These are phyloP conservation scores for Citrullus mucosospermus DNA, from an alignment of 306 rosid species.

Conservation along the genomic window DNA sequence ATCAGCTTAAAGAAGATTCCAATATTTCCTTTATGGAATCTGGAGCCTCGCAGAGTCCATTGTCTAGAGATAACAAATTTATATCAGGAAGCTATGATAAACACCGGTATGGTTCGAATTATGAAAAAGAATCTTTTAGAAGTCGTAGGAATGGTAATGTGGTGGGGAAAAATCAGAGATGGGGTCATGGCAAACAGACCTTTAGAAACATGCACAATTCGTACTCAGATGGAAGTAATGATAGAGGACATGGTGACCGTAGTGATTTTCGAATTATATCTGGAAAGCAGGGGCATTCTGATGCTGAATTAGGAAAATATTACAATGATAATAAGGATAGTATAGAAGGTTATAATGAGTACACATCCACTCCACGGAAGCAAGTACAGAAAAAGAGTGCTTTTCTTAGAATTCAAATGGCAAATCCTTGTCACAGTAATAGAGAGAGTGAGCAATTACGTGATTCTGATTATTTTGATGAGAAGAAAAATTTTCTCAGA, in stretches of 20 bases:
- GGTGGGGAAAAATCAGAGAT: constrained; percentile 28
- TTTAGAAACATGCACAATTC: constrained; percentile 32
- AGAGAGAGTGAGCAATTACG: constrained; percentile 41
- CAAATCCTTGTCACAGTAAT: constrained; percentile 37
- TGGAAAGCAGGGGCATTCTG: constrained; percentile 32
- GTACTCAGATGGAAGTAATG: constrained; percentile 23
- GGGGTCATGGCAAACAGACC: constrained; percentile 36
- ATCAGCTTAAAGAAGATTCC: constrained; percentile 8
- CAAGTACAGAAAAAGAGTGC: constrained; percentile 92
- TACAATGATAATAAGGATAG: constrained; percentile 19
- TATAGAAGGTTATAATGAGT: constrained; percentile 43
- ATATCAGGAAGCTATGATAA: constrained; percentile 13
- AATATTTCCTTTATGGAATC: neutral
- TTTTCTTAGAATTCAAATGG: constrained; percentile 60
- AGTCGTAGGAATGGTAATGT: constrained; percentile 15
- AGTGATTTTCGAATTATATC: constrained; percentile 15
- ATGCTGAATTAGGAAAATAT: constrained; percentile 33
- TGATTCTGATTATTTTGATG: constrained; percentile 35
- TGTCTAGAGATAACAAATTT: constrained; percentile 14
- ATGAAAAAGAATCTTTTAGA: constrained; percentile 18
- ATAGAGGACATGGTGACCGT: constrained; percentile 15
- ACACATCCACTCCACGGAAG: constrained; percentile 47
- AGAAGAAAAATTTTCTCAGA: constrained; percentile 28
- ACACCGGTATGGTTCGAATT: constrained; percentile 15
- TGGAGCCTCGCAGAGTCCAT: constrained; percentile 9